A percentile compares a stretch with the other conserved stretches of the same genome.
These are phyloP conservation scores for Ambrosia hybrid DNA, from an alignment of 140 eudicot species.

Conservation along the genomic window DNA sequence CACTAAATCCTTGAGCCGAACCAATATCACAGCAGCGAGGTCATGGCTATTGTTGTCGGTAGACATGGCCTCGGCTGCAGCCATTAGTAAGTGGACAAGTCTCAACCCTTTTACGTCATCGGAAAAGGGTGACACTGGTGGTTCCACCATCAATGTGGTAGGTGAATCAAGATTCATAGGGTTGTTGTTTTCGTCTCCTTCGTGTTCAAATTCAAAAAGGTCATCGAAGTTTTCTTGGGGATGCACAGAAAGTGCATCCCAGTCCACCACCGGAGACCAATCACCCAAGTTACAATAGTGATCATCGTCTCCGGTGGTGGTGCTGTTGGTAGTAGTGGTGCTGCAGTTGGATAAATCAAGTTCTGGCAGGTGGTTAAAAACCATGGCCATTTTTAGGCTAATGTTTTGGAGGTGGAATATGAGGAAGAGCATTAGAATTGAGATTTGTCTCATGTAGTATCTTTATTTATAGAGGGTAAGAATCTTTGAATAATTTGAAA, in stretches of 20 bases:
- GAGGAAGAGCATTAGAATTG: not conserved
- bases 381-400: constrained; percentile 38
- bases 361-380: constrained; percentile 26
- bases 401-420: not conserved
- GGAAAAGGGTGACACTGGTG: not conserved
- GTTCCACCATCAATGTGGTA: constrained; percentile 19
- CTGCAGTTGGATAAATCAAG: constrained; percentile 26
- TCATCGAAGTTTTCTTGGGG: constrained; percentile 41
- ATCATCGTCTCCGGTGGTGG: constrained; percentile 35
- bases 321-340: constrained; percentile 38
- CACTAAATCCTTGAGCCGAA: constrained; percentile 89
- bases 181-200: constrained; percentile 12
- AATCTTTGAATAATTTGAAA: no score
- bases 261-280: constrained; percentile 68
- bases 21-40: constrained; percentile 82
- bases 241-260: constrained; percentile 53
- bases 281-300: constrained; percentile 43
- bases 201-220: constrained; percentile 43
- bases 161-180: constrained; percentile 31
- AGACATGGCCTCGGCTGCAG: constrained; percentile 72
- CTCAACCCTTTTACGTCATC: constrained; percentile 57
- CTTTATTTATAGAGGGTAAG: constrained; percentile 9
- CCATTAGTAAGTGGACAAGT: constrained; percentile 68
- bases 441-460: constrained; percentile 10
- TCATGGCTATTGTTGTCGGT: constrained; percentile 50